Evolutionary conservation across 2,329 filamentous ascomycete genomes (phyloP).

Genomic region (Onygenales sp.): DNA sequence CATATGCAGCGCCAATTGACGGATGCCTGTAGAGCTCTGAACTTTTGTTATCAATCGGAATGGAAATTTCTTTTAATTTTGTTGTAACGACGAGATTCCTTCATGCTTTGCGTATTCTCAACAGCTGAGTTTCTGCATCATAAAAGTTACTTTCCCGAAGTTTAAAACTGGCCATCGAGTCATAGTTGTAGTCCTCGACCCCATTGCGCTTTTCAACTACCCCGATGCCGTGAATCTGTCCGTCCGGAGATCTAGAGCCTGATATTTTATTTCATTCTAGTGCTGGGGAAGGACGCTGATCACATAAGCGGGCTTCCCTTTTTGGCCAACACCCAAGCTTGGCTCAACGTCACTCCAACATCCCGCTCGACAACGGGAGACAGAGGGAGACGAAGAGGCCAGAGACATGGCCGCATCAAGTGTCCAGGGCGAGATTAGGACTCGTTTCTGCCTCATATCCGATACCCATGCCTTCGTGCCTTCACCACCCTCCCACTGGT

Average conservation of each 20-base stretch:
- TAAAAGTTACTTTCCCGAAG: too few relatives aligned
- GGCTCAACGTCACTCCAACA: neutral
- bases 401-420: neutral
- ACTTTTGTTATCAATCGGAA: conserved; percentile 28
- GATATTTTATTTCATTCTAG: neutral
- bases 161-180: too few relatives aligned
- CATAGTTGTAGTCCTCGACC: too few relatives aligned
- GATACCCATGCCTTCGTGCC: conserved; percentile 31
- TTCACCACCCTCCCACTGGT: conserved; percentile 12
- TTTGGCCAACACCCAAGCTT: too few relatives aligned
- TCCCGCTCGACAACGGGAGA: too few relatives aligned
- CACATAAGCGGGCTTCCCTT: neutral
- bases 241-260: neutral
- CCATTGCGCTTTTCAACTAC: too few relatives aligned
- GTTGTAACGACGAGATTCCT: neutral
- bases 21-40: conserved; percentile 31
- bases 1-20: conserved; percentile 17
- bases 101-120: neutral
- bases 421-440: conserved; percentile 20
- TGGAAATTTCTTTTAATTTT: conserved; percentile 15
- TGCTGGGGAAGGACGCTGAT: neutral
- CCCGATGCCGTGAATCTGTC: too few relatives aligned
- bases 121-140: too few relatives aligned
- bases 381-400: neutral
- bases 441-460: conserved; percentile 34